Conservation (phyloP, 352 stramenopile species). For the Chrysophaeum taylorii region DNA sequence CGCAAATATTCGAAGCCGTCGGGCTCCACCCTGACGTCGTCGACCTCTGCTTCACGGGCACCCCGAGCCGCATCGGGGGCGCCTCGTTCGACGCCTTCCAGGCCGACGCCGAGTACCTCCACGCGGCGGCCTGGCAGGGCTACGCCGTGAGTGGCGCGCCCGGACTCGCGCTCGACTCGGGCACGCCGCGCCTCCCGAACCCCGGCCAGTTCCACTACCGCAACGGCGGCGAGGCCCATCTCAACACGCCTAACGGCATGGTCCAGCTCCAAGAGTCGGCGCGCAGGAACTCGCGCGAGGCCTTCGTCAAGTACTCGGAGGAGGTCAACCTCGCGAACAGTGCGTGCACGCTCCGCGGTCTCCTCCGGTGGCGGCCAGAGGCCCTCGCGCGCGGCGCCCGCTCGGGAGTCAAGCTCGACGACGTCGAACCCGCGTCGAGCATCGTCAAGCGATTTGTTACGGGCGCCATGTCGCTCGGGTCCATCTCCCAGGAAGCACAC, state of each 20-base stretch:
- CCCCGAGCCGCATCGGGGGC: constrained; percentile 63
- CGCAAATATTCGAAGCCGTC: constrained; percentile 72
- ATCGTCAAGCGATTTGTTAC: constrained; percentile 94
- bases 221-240: constrained; percentile 81
- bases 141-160: neutral
- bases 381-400: constrained; percentile 34
- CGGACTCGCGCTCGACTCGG: constrained; percentile 39
- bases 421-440: constrained; percentile 76
- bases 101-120: constrained; percentile 78
- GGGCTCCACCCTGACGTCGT: constrained; percentile 68
- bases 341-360: constrained; percentile 78
- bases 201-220: constrained; percentile 88
- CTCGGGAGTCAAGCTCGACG: constrained; percentile 70
- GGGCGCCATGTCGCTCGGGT: constrained; percentile 86
- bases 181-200: constrained; percentile 76
- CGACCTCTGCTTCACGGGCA: constrained; percentile 66
- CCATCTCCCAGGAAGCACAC: constrained; percentile 86
- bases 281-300: constrained; percentile 76
- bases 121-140: constrained; percentile 58
- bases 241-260: constrained; percentile 88
- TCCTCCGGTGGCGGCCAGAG: constrained; percentile 86
- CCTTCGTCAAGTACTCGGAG: constrained; percentile 79
- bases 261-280: constrained; percentile 80
- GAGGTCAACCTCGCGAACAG: constrained; percentile 74
- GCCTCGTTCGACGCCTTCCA: constrained; percentile 87